Evolutionary conservation across 1,284 basidiomycete species (phyloP), one percentile per base, ranked within the genome.

Genomic region (Apiotrichum domesticum): DNA sequence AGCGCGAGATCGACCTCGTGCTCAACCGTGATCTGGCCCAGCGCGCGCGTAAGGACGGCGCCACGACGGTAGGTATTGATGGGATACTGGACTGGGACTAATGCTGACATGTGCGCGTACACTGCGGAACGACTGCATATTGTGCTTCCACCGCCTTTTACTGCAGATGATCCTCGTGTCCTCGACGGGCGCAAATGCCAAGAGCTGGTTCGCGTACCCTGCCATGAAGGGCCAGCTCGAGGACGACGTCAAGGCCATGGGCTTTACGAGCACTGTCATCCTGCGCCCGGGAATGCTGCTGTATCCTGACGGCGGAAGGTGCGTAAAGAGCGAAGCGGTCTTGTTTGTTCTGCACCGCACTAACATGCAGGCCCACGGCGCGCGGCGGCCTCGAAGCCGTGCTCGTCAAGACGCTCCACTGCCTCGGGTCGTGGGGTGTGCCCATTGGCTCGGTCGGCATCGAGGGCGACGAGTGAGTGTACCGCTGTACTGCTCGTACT

Each of bases 201-300:
- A 35, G 3, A 67, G 66, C 9, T 59, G 52, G 51, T 63, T 67
- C 33, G 63, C 66, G 8, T 76, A 76, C 57, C 50, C 63, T 2
- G 33, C 52, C 34, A 71, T 74, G 65, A 75, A 75, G 63, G 74
- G 73, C 42, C 50, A 69, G 56, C 61, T 76, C 47, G 72, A 76
- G 53, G 72, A 74, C 14, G 63, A 55, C 35, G 58, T 75, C 34
- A 68, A 70, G 46, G 58, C 11, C 0, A 63, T 75, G 52, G 63
- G 57, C n/a, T 76, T 74, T 51, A 55, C 63, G 15, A 59, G 61
- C 14, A 66, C 63, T 32, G 55, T 74, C 55, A 74, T 76, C 52
- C 66, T 76, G 1, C 66, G 65, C 8, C 75, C 75, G 0, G 75
- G 65, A 11, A 34, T 67, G 4, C 63, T 76, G 7, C 48, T 75